A percentile compares a stretch with the other conserved stretches of the same genome.
These are phyloP conservation scores for Leersia perrieri DNA, from an alignment of 176 grass and related monocot genomes.

Conservation along the genomic window DNA sequence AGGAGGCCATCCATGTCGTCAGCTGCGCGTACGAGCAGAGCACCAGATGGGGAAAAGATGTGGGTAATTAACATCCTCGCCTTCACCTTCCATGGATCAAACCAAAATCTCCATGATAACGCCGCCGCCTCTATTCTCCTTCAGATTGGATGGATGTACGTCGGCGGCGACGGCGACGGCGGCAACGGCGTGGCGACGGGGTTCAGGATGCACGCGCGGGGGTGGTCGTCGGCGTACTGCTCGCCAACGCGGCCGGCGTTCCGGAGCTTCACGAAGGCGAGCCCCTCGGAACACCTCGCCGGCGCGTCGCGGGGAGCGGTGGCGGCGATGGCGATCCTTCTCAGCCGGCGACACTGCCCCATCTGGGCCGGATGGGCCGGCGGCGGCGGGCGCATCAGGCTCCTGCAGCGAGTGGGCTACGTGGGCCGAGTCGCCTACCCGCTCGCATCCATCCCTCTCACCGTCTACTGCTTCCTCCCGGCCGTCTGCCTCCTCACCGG, in stretches of 20 bases:
- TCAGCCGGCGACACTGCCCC: conserved; percentile 59
- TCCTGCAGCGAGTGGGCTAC: conserved; percentile 59
- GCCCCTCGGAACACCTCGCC: conserved; percentile 41
- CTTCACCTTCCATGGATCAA: background rate
- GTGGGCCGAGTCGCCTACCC: conserved; percentile 46
- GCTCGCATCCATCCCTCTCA: conserved; percentile 53
- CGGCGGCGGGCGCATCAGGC: conserved; percentile 32
- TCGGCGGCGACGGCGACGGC: conserved; percentile 22
- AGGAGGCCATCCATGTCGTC: conserved; percentile 64
- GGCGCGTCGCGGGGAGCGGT: conserved; percentile 41
- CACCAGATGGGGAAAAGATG: conserved; percentile 66
- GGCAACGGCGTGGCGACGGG: conserved; percentile 38
- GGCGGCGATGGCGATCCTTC: conserved; percentile 49
- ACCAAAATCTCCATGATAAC: background rate
- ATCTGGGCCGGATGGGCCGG: conserved; percentile 45
- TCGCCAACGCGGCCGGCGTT: conserved; percentile 36
- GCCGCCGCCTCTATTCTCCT: background rate
- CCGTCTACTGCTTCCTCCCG: conserved; percentile 60
- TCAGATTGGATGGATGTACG: conserved; percentile 68
- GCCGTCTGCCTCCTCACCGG: conserved; percentile 58
- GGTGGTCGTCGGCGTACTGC: conserved; percentile 72
- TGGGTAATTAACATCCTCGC: background rate
- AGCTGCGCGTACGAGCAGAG: conserved; percentile 65
- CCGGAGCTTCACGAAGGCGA: conserved; percentile 31
- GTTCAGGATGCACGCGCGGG: conserved; percentile 67